Evolutionary conservation across 495 filamentous ascomycete genomes (phyloP), one percentile per base, ranked within the genome.

Genomic region (Hypoxylon trugodes): DNA sequence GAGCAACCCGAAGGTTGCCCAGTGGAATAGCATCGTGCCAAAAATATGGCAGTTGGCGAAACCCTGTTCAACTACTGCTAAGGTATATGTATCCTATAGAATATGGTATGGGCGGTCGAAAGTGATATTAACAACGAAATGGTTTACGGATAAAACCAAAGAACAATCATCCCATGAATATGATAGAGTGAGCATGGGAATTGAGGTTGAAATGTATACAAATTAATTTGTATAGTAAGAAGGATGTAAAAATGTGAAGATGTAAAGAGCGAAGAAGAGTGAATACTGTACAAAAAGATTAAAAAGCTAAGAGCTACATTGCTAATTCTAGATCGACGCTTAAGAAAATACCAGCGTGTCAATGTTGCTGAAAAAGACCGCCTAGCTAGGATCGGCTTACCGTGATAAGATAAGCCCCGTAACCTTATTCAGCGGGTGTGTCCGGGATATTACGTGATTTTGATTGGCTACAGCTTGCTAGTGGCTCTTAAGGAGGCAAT

Each of bases 1-100:
- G 45, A 84, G 73, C 65, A 81, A 69, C 69, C 77, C 60, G 40
- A 80, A 55, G 38, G 74, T 69, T 55, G 77, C 68, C 62, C 69
- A 72, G 59, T 38, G 63, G 59, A 80, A 69, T 70, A 76, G 70
- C 80, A 82, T 66, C 24, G 38, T 61, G 37, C 63, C 63, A 57
- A 56, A 26, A 12, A 26, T 53, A 26, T 54, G 63, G 57, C 56
- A 28, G 51, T 19, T 40, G 42, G 56, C 30, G 25, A 42, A 57
- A 57, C 57, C 57, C 40, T 7, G 25, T 33, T n/a, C 40, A 5
- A 48, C 6, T 9, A 30, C 8, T 21, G 22, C 5, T 35, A 53
- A 22, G 13, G 12, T 37, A 49, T 15, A 24, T 0, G 6, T 46
- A 33, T 49, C n/a, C 32, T 54, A 47, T 53, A 18, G n/a, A n/a